Base-by-base conservation (phyloP, 208 protist genomes). In the Herpetomonas samuelpessoai region DNA sequence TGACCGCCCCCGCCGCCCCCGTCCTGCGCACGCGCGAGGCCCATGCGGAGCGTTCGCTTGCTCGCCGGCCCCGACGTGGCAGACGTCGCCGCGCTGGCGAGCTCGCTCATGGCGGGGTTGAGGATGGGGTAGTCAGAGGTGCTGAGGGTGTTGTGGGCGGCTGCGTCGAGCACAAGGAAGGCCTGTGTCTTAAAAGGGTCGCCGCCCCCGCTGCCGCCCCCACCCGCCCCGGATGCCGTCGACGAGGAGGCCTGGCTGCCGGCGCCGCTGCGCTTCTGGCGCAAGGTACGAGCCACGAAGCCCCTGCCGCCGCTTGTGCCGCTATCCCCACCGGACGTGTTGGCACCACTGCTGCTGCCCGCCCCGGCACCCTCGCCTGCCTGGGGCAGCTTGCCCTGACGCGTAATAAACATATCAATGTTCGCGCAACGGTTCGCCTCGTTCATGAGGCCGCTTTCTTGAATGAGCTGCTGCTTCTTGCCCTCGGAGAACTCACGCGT, bases 391-490 rank as follows among this genome's bases (percentile, higher is more conserved):
- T 59, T 61, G 2, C 74, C 74, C 24, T 72, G 51, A 38, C 71
- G 74, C 1, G 61, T 52, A 45, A 73, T 72, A 31, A 88, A 69
- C 31, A 76, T 64, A 30, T 68, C 61, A 7, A 92, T 41, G 38
- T 65, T 71, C 49, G 68, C 65, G 71, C 73, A 78, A 7, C 68
- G 61, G 26, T 62, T 48, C 12, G 52, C 59, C 52, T 87, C 72
- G 56, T 53, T 76, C 21, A 48, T 61, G 22, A 93, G 70, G 0
- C 74, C 82, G 16, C 62, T 26, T 51, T 81, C 79, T 44, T 83
- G 67, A 49, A 93, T 65, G 18, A 93, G 65, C 60, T 76, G 65
- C 56, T 77, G 76, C 54, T 81, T 79, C 67, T 81, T 86, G 22
- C 67, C 75, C 50, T 87, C 74, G 24, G 83, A 67, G 44, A 88